A percentile compares a stretch with the other conserved stretches of the same genome.
These are phyloP conservation scores for Xylaria sp. DNA, from an alignment of 2,329 filamentous ascomycete genomes.

Conservation along the genomic window DNA sequence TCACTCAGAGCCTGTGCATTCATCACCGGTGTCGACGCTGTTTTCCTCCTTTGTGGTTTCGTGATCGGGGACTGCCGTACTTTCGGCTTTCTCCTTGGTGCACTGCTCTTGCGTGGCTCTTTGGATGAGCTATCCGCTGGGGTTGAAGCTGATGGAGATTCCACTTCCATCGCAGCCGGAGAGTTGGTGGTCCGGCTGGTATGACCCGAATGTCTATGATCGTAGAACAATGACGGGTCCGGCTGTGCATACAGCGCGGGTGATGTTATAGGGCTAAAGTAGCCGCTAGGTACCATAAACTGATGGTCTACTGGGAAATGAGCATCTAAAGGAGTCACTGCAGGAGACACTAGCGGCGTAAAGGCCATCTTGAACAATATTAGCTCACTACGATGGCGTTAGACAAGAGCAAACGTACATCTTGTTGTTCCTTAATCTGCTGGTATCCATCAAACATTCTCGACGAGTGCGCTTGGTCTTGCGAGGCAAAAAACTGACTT, in stretches of 20 bases:
- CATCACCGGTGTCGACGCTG: slow-evolving; percentile 64
- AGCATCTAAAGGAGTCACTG: slow-evolving; percentile 80
- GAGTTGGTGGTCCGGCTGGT: slow-evolving; percentile 61
- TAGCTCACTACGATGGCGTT: slow-evolving; percentile 41
- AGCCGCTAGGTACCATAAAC: slow-evolving; percentile 74
- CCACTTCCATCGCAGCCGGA: slow-evolving; percentile 68
- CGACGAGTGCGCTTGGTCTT: slow-evolving; percentile 66
- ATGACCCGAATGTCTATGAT: slow-evolving; percentile 55
- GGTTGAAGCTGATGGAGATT: slow-evolving; percentile 53
- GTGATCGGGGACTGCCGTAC: slow-evolving; percentile 79
- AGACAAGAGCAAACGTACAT: slow-evolving; percentile 57
- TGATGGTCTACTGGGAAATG: slow-evolving; percentile 70
- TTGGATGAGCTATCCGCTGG: slow-evolving; percentile 62
- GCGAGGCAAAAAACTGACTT: slow-evolving; percentile 69
- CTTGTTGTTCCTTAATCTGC: slow-evolving; percentile 75
- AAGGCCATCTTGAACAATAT: slow-evolving; percentile 71
- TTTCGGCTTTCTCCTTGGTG: slow-evolving; percentile 63
- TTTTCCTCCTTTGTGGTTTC: slow-evolving; percentile 71
- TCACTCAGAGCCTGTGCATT: slow-evolving; percentile 67
- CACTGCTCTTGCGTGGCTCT: slow-evolving; percentile 64
- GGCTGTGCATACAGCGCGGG: slow-evolving; percentile 81
- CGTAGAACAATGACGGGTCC: slow-evolving; percentile 60
- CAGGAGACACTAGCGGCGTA: slow-evolving; percentile 85
- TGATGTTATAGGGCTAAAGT: slow-evolving; percentile 86
- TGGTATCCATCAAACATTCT: slow-evolving; percentile 75